These are phyloP conservation scores for Tephrocybe rancida DNA, from an alignment of 768 basidiomycete species.

Conservation along the genomic window DNA sequence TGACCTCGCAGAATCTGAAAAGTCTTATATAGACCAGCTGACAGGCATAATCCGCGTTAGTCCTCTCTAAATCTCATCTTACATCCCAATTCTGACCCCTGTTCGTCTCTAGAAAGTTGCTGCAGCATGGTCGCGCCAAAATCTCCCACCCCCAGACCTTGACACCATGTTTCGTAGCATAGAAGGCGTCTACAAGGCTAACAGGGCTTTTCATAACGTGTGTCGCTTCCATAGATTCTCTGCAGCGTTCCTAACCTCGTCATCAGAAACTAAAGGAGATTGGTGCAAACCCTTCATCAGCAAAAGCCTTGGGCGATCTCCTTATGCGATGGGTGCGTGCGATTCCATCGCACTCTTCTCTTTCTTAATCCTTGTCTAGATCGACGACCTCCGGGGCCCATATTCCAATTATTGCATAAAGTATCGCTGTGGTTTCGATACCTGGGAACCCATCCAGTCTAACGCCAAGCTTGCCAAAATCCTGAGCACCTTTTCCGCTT, in stretches of 20 bases:
- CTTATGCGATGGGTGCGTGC: conserved; percentile 93
- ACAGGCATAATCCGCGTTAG: conserved; percentile 89
- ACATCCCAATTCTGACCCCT: conserved; percentile 11
- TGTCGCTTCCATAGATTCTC: conserved; percentile 7
- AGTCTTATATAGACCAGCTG: conserved; percentile 86
- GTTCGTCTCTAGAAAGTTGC: conserved; percentile 77
- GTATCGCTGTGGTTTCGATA: conserved; percentile 79
- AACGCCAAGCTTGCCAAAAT: conserved; percentile 74
- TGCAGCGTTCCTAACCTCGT: conserved; percentile 18
- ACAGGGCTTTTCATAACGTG: conserved; percentile 78
- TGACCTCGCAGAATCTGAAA: conserved; percentile 95
- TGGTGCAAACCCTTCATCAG: conserved; percentile 88
- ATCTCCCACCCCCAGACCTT: conserved; percentile 89
- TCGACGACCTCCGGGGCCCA: conserved; percentile 87
- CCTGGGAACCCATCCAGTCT: conserved; percentile 76
- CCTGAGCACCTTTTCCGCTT: conserved; percentile 67
- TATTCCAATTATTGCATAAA: conserved; percentile 81
- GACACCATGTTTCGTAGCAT: conserved; percentile 95
- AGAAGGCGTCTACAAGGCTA: conserved; percentile 91
- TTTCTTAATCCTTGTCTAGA: conserved; percentile 48
- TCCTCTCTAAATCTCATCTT: conserved; percentile 10
- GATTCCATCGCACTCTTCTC: conserved; percentile 4
- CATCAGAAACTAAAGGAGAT: conserved; percentile 91
- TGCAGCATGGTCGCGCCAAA: conserved; percentile 94
- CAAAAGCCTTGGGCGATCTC: conserved; percentile 92